These are phyloP conservation scores for Cytauxzoon felis DNA, from an alignment of 169 alveolate genomes.

Conservation along the genomic window DNA sequence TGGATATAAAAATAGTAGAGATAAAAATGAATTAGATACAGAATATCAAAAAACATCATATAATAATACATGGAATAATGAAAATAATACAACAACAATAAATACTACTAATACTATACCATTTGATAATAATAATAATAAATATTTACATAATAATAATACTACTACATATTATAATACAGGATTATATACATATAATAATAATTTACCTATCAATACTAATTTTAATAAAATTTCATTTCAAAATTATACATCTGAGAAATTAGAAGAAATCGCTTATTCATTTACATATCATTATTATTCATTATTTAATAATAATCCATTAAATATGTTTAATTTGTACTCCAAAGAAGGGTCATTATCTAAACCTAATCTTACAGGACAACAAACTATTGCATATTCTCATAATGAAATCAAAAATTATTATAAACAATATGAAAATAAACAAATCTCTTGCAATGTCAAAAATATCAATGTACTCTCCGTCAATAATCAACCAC, in stretches of 20 bases:
- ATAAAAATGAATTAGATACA: too few relatives aligned
- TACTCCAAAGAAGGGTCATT: conserved; percentile 40
- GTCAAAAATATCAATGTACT: conserved; percentile 46
- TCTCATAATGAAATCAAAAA: conserved; percentile 53
- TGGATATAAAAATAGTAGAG: too few relatives aligned
- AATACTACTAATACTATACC: too few relatives aligned
- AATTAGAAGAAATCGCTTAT: conserved; percentile 51
- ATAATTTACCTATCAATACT: too few relatives aligned
- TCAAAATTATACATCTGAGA: background rate
- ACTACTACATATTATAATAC: too few relatives aligned
- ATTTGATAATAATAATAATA: too few relatives aligned
- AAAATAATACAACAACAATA: too few relatives aligned
- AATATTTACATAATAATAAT: too few relatives aligned
- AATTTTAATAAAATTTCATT: background rate
- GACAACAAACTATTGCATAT: conserved; percentile 40
- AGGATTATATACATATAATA: too few relatives aligned
- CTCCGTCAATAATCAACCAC: conserved; percentile 8
- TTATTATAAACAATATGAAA: conserved; percentile 37
- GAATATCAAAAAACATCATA: too few relatives aligned
- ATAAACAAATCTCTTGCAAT: conserved; percentile 18
- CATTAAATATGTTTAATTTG: conserved; percentile 33
- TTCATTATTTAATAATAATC: conserved; percentile 54
- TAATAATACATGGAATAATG: too few relatives aligned
- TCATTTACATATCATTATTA: conserved; percentile 48
- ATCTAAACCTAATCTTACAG: conserved; percentile 41